phyloP scores from a whole-genome alignment of 805 yeast species.

The Kazachstania africana region DNA sequence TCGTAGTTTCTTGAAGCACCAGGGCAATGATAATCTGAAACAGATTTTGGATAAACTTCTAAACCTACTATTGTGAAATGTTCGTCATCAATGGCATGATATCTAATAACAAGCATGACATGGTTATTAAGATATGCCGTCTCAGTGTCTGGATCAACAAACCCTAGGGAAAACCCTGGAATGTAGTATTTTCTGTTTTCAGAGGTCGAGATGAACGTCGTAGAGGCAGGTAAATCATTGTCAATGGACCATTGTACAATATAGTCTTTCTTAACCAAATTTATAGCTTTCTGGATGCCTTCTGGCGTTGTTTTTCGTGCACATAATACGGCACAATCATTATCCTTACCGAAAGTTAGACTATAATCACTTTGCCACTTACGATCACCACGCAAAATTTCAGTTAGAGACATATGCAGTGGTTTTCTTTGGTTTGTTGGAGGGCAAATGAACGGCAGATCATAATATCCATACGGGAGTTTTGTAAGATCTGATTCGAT shows the following conservation, averaged over 20 bases:
- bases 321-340: slow-evolving; percentile 56
- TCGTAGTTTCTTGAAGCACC: slow-evolving; percentile 53
- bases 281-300: slow-evolving; percentile 44
- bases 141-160: slow-evolving; percentile 37
- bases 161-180: slow-evolving; percentile 81
- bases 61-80: slow-evolving; percentile 68
- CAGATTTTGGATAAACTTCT: slow-evolving; percentile 81
- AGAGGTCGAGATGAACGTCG: slow-evolving; percentile 56
- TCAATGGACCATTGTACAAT: slow-evolving; percentile 78
- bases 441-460: slow-evolving; percentile 72
- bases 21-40: slow-evolving; percentile 56
- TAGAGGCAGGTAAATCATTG: slow-evolving; percentile 71
- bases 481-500: slow-evolving; percentile 64
- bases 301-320: slow-evolving; percentile 44
- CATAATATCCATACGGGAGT: slow-evolving; percentile 66
- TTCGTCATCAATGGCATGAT: slow-evolving; percentile 38
- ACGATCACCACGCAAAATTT: slow-evolving; percentile 70
- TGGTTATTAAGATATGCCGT: slow-evolving; percentile 64
- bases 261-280: slow-evolving; percentile 55
- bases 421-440: slow-evolving; percentile 43
- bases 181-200: slow-evolving; percentile 60
- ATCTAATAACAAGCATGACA: slow-evolving; percentile 68
- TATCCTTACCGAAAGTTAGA: slow-evolving; percentile 53
- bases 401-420: slow-evolving; percentile 59
- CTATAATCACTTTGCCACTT: slow-evolving; percentile 64